A percentile compares a stretch with the other conserved stretches of the same genome.
Evolutionary conservation across 352 stramenopile genomes (phyloP).

Genomic region (Pythium volutum): DNA sequence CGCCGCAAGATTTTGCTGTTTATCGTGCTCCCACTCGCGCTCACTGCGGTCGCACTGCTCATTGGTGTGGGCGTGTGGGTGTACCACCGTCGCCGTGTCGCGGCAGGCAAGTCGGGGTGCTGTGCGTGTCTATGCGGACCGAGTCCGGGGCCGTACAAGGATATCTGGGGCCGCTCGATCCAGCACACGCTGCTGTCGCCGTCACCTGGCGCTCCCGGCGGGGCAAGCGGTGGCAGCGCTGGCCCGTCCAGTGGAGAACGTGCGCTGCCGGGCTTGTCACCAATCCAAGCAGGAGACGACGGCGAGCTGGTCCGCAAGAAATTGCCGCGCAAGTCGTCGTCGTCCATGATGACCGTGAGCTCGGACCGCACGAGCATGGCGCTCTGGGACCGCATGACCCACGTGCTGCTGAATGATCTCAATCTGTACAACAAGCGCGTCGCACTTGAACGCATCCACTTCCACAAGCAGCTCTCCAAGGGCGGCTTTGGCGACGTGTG

Average conservation of each 20-base stretch:
- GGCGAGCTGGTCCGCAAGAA: slow-evolving; percentile 1
- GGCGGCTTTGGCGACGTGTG: slow-evolving; percentile 31
- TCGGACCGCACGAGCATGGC: slow-evolving; percentile 2
- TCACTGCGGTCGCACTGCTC: slow-evolving; percentile 19
- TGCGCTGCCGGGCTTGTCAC: background rate
- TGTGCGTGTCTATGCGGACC: slow-evolving; percentile 10
- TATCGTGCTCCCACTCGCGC: slow-evolving; percentile 31
- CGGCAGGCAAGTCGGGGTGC: background rate
- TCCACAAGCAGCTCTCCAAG: slow-evolving; percentile 23
- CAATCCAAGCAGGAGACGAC: background rate
- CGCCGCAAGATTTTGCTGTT: slow-evolving; percentile 26
- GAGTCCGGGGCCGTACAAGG: slow-evolving; percentile 2
- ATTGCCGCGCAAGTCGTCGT: slow-evolving; percentile 31
- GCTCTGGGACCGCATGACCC: slow-evolving; percentile 17
- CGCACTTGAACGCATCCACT: slow-evolving; percentile 20
- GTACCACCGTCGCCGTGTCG: slow-evolving; percentile 25
- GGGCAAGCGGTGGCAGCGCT: background rate
- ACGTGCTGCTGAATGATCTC: slow-evolving; percentile 23
- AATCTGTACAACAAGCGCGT: slow-evolving; percentile 22
- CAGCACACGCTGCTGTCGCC: slow-evolving; percentile 22
- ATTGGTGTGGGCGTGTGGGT: slow-evolving; percentile 19
- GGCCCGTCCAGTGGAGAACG: background rate
- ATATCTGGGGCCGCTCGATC: slow-evolving; percentile 18
- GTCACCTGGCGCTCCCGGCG: slow-evolving; percentile 2
- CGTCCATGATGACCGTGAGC: slow-evolving; percentile 34